Percentiles rank a stretch among this genome's conserved stretches.
These are phyloP conservation scores for Russula virescens DNA, from an alignment of 768 basidiomycete genomes.

Conservation along the genomic window DNA sequence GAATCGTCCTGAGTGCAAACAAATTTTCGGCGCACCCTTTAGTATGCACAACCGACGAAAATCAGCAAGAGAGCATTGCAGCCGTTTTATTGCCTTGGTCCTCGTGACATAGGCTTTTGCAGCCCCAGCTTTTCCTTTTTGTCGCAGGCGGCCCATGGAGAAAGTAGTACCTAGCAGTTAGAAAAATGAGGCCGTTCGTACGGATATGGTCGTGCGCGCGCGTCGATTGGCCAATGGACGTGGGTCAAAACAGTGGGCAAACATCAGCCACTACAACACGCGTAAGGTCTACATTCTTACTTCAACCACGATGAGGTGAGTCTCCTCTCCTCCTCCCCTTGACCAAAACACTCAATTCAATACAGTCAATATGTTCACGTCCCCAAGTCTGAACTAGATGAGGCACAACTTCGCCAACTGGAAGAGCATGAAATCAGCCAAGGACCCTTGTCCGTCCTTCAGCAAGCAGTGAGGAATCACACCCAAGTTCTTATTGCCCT, in stretches of 20 bases:
- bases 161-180: too few species aligned
- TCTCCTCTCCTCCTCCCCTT: background rate
- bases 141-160: slow-evolving; percentile 67
- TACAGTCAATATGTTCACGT: slow-evolving; percentile 93
- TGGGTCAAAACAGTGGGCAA: background rate
- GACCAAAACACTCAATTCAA: background rate
- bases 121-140: slow-evolving; percentile 87
- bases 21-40: slow-evolving; percentile 58
- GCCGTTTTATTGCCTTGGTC: slow-evolving; percentile 85
- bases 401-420: slow-evolving; percentile 89
- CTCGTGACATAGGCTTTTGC: slow-evolving; percentile 91
- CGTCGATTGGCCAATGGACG: too few species aligned
- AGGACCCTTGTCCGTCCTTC: slow-evolving; percentile 92
- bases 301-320: slow-evolving; percentile 23
- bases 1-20: background rate
- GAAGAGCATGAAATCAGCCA: slow-evolving; percentile 99
- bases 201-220: too few species aligned
- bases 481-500: slow-evolving; percentile 96
- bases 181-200: background rate
- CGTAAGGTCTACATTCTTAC: background rate
- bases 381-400: slow-evolving; percentile 95
- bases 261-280: background rate
- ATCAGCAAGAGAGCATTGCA: slow-evolving; percentile 95
- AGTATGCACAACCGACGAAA: slow-evolving; percentile 95
- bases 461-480: slow-evolving; percentile 96